A percentile compares a stretch with the other conserved stretches of the same genome.
Evolutionary conservation across 495 filamentous ascomycete species (phyloP).

Genomic region (Lichina pygmaea): DNA sequence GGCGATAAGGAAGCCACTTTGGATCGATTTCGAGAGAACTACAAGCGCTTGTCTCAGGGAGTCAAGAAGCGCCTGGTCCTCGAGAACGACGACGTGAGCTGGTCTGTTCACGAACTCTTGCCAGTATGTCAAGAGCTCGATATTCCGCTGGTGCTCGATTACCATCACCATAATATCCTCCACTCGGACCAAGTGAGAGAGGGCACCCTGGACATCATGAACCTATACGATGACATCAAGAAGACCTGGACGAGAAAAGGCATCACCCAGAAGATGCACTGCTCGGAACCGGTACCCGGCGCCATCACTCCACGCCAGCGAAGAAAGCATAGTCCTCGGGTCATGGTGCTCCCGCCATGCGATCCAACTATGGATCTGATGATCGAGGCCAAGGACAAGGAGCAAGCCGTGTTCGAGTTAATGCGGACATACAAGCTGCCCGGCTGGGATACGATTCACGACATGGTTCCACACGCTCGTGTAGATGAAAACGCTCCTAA

Average conservation of each 20-base stretch:
- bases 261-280: constrained; percentile 92
- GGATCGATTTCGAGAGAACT: constrained; percentile 58
- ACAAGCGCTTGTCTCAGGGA: constrained; percentile 30
- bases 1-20: constrained; percentile 69
- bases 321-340: constrained; percentile 60
- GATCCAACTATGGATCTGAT: constrained; percentile 68
- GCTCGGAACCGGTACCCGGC: constrained; percentile 49
- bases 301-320: constrained; percentile 53
- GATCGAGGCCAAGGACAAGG: constrained; percentile 98
- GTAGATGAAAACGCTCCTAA: constrained; percentile 49
- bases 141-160: constrained; percentile 83
- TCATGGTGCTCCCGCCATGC: constrained; percentile 57
- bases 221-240: constrained; percentile 42
- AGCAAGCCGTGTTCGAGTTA: constrained; percentile 86
- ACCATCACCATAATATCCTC: constrained; percentile 84
- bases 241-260: constrained; percentile 69
- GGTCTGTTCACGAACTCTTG: constrained; percentile 73
- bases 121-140: constrained; percentile 80
- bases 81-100: constrained; percentile 84
- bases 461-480: constrained; percentile 51
- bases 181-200: constrained; percentile 44
- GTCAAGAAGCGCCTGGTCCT: constrained; percentile 66
- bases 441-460: constrained; percentile 44
- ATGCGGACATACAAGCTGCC: constrained; percentile 71
- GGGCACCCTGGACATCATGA: constrained; percentile 59